phyloP scores from a whole-genome alignment of 1,284 basidiomycete genomes.

The Stereum hirsutum region DNA sequence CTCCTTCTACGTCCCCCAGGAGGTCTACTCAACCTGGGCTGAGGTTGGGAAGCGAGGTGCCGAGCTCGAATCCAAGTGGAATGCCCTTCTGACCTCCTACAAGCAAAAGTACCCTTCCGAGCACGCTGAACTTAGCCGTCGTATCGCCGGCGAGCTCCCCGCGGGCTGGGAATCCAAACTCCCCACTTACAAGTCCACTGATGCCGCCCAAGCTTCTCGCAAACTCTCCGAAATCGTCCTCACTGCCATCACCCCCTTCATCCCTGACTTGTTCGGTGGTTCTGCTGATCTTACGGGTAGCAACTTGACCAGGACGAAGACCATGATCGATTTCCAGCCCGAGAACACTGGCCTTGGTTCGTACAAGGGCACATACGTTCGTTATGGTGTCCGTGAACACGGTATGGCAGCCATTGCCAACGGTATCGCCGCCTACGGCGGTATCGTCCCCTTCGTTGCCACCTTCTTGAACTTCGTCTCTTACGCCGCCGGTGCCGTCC shows the following conservation, averaged over 20 bases:
- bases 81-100: constrained; percentile 64
- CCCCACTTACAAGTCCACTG: constrained; percentile 75
- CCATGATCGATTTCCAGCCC: constrained; percentile 86
- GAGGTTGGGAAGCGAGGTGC: constrained; percentile 67
- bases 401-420: constrained; percentile 96
- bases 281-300: constrained; percentile 91
- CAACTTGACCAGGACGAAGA: constrained; percentile 84
- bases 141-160: constrained; percentile 79
- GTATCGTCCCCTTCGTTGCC: constrained; percentile 77
- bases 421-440: constrained; percentile 81
- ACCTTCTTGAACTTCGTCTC: constrained; percentile 96
- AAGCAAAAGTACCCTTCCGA: constrained; percentile 75
- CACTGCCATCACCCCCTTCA: constrained; percentile 60
- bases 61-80: constrained; percentile 72
- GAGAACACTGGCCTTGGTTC: constrained; percentile 77
- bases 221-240: constrained; percentile 91
- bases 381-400: constrained; percentile 96
- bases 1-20: constrained; percentile 74
- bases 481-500: constrained; percentile 87
- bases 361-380: constrained; percentile 87
- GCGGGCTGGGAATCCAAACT: constrained; percentile 82
- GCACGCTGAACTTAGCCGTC: constrained; percentile 79
- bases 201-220: constrained; percentile 83
- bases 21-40: constrained; percentile 65
- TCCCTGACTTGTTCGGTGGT: constrained; percentile 86